Evolutionary conservation across 2,329 filamentous ascomycete species (phyloP), one percentile per base, ranked within the genome.

Genomic region (Colletotrichum eleusines): DNA sequence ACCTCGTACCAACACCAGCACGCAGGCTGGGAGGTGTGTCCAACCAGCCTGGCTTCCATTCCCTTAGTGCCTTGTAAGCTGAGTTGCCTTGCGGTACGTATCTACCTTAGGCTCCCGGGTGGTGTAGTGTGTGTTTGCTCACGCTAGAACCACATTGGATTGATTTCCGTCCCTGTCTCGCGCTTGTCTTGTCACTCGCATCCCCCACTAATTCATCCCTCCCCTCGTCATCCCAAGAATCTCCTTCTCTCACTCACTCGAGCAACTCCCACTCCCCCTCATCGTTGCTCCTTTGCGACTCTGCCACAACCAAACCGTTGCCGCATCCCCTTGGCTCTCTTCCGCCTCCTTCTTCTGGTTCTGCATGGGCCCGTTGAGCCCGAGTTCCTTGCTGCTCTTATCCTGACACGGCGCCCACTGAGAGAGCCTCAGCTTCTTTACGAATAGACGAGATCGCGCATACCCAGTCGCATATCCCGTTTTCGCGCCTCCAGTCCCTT

Each of bases 211-310:
- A 71, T 46, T 46, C 62, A 63, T 54, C 63, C 35, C 48, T 40
- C 35, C 59, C 46, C 62, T 63, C 68, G 44, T 70, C 50, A 68
- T 69, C 66, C 63, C 55, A 40, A 66, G 46, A 63, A 59, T 63
- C 48, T 68, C 68, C 57, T 57, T 18, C 57, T 38, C 35, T 33
- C 31, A 46, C 59, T 54, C 48, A 16, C 18, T 53, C 70, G 74
- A 65, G 76, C 83, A 74, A 63, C 75, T 74, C 76, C 72, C 59
- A 76, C 62, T 28, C 18, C 42, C 51, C 58, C 40, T 50, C 42
- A 59, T 35, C 53, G 33, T 35, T 59, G 26, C 26, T 26, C 31
- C 44, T 23, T 33, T 51, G 61, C 64, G 53, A 63, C 63, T 69
- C 69, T 73, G 71, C 60, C 71, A 69, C 69, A 69, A 51, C 48